Percentiles rank a stretch among this genome's conserved stretches.
Evolutionary conservation across 495 filamentous ascomycete species (phyloP).

Genomic region (Amniculicola lignicola): DNA sequence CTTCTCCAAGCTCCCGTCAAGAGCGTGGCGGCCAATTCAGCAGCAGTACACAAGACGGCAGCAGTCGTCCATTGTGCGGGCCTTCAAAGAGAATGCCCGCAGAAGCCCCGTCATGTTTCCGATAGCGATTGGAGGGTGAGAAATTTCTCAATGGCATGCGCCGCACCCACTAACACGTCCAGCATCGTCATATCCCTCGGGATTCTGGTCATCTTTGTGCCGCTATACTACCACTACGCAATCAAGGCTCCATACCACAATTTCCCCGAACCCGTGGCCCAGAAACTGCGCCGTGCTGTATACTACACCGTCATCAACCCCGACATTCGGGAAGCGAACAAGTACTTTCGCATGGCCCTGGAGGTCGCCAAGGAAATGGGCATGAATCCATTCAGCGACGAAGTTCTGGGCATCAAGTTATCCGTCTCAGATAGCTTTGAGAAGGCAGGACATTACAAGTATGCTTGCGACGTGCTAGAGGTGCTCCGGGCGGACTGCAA

Average conservation of each 20-base stretch:
- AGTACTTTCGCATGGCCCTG: constrained; percentile 77
- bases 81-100: constrained; percentile 16
- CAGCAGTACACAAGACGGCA: constrained; percentile 15
- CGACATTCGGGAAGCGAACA: constrained; percentile 69
- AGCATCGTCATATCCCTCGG: constrained; percentile 50
- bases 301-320: constrained; percentile 70
- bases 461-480: constrained; percentile 73
- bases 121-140: constrained; percentile 35
- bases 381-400: constrained; percentile 84
- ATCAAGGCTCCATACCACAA: constrained; percentile 64
- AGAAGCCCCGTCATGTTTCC: constrained; percentile 35
- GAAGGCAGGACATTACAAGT: constrained; percentile 60
- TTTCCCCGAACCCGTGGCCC: constrained; percentile 76
- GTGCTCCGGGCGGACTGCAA: constrained; percentile 58
- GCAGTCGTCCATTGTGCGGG: constrained; percentile 7
- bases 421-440: constrained; percentile 75
- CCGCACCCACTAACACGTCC: constrained; percentile 1
- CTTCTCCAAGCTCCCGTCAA: constrained; percentile 22
- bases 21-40: constrained; percentile 17
- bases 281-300: constrained; percentile 75
- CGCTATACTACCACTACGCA: constrained; percentile 65
- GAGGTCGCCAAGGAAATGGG: constrained; percentile 63
- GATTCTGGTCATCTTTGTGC: constrained; percentile 50
- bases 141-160: neutral
- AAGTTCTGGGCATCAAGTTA: constrained; percentile 84